Evolutionary conservation across 805 yeast genomes (phyloP).

Genomic region (Hanseniaspora nectarophila): DNA sequence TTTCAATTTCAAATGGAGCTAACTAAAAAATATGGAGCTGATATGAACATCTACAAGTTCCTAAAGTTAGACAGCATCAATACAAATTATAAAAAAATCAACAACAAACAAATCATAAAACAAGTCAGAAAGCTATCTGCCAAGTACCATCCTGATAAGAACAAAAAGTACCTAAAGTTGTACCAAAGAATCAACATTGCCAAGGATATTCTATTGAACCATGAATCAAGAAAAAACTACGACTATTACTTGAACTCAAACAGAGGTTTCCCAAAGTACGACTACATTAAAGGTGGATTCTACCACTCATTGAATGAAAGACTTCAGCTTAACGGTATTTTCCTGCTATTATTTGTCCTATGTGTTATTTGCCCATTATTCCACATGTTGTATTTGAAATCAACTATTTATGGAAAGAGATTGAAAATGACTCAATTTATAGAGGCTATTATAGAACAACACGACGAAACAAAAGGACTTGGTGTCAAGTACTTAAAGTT

Average conservation of each 20-base stretch:
- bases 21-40: conserved; percentile 48
- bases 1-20: conserved; percentile 60
- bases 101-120: conserved; percentile 43
- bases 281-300: conserved; percentile 45
- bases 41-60: conserved; percentile 58
- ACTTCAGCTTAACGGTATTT: conserved; percentile 38
- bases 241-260: conserved; percentile 76
- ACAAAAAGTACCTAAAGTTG: conserved; percentile 34
- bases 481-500: conserved; percentile 35
- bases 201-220: conserved; percentile 56
- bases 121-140: conserved; percentile 63
- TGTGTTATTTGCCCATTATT: conserved; percentile 40
- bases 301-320: conserved; percentile 38
- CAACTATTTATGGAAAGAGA: conserved; percentile 46
- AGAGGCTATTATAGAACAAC: conserved; percentile 36
- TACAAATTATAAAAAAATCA: conserved; percentile 25
- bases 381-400: conserved; percentile 46
- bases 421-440: conserved; percentile 44
- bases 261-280: conserved; percentile 58
- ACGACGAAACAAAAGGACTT: conserved; percentile 47
- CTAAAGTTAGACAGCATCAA: conserved; percentile 34
- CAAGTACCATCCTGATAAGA: conserved; percentile 78
- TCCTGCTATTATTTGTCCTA: conserved; percentile 40
- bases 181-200: conserved; percentile 70
- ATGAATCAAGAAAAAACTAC: conserved; percentile 54